phyloP scores from a whole-genome alignment of 805 yeast genomes.

The Candida sakaeoensis region DNA sequence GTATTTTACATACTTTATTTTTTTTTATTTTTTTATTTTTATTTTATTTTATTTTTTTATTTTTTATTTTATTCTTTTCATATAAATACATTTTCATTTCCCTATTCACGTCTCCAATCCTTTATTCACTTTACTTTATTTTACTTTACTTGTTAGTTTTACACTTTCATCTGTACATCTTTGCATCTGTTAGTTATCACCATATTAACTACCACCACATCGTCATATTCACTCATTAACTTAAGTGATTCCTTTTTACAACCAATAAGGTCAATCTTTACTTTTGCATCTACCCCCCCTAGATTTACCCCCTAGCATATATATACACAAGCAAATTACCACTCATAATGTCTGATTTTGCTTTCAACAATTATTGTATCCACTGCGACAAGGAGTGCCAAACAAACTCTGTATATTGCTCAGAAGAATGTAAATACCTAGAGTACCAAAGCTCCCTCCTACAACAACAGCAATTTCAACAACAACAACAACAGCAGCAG shows the following conservation, averaged over 20 bases:
- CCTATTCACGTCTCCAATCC: background rate
- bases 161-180: background rate
- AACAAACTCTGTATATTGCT: conserved; percentile 23
- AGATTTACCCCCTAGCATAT: background rate
- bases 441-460: conserved; percentile 8
- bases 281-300: conserved; percentile 1
- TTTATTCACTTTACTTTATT: background rate
- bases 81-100: background rate
- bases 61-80: background rate
- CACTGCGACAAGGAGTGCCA: conserved; percentile 31
- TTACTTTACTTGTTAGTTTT: background rate
- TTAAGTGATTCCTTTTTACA: background rate
- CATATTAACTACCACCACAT: background rate
- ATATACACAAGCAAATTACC: background rate
- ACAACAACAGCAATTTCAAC: conserved; percentile 1
- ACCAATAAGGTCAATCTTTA: background rate
- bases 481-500: too few relatives aligned
- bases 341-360: conserved; percentile 34
- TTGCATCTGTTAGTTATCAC: background rate
- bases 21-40: conserved; percentile 3
- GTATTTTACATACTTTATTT: too few relatives aligned
- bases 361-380: conserved; percentile 37
- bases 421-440: conserved; percentile 27
- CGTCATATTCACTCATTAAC: conserved; percentile 2
- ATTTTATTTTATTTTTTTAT: conserved; percentile 8